phyloP scores from a whole-genome alignment of 176 grass and related monocot genomes.

The Oryza punctata region DNA sequence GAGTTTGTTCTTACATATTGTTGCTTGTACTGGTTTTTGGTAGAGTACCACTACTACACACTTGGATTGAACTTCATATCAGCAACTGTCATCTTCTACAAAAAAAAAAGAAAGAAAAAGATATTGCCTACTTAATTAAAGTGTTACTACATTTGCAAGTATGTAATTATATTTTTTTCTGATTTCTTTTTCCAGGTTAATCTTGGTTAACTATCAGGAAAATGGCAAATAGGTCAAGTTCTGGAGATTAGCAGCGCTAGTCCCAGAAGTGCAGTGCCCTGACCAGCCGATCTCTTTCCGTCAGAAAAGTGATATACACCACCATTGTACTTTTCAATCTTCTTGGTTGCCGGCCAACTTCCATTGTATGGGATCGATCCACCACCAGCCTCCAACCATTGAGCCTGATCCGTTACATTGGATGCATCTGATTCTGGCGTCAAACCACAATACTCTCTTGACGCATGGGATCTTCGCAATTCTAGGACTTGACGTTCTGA shows the following conservation, averaged over 20 bases:
- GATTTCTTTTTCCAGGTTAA: not conserved
- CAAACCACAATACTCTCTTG: not conserved
- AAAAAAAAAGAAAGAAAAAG: no score
- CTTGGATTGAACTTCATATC: no score
- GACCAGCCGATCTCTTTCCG: not conserved
- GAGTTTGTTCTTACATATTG: no score
- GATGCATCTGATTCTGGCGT: not conserved
- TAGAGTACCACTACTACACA: no score
- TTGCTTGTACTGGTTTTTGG: no score
- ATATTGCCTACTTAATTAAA: no score
- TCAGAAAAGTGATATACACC: constrained; percentile 9
- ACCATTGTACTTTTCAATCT: not conserved
- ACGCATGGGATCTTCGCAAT: constrained; percentile 1
- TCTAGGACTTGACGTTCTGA: not conserved
- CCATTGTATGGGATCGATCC: not conserved
- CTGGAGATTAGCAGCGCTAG: not conserved
- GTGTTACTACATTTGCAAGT: no score
- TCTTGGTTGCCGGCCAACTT: constrained; percentile 6
- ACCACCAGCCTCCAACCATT: not conserved
- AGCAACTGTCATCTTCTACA: no score
- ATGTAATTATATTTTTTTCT: not conserved
- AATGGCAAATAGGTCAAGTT: not conserved
- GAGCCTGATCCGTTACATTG: not conserved
- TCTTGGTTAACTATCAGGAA: not conserved
- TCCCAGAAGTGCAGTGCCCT: not conserved